These are phyloP conservation scores for Tolypocladium album DNA, from an alignment of 2,329 filamentous ascomycete species.

Conservation along the genomic window DNA sequence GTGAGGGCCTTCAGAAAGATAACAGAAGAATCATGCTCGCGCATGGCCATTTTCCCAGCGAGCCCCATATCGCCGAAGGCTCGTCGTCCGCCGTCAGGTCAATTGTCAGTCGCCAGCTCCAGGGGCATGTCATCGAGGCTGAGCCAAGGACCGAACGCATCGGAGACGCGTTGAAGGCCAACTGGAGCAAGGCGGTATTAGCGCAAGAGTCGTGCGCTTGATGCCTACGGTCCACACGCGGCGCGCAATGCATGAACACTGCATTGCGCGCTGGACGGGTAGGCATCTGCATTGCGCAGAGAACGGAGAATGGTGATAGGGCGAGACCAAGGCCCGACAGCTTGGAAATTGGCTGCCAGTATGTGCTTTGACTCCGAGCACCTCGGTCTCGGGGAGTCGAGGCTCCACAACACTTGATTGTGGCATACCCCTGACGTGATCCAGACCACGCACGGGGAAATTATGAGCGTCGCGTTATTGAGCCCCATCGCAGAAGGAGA, in stretches of 20 bases:
- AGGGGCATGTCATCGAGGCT: neutral
- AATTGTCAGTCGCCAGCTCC: neutral
- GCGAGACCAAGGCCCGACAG: neutral
- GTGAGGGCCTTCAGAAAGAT: neutral
- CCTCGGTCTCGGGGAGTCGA: neutral
- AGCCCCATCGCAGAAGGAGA: neutral
- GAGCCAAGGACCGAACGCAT: neutral
- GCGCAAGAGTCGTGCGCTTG: neutral
- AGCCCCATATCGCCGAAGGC: neutral
- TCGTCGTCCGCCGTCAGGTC: neutral
- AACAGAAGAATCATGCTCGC: neutral
- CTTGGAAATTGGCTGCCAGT: neutral
- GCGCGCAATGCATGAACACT: neutral
- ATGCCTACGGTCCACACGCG: neutral
- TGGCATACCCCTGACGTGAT: neutral
- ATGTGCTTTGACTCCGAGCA: neutral
- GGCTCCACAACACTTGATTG: neutral
- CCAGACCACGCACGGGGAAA: neutral
- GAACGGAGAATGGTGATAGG: neutral
- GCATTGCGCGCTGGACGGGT: neutral
- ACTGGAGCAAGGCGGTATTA: neutral
- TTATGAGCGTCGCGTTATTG: neutral
- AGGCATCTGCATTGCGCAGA: neutral
- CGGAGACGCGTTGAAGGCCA: neutral
- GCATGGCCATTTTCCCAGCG: neutral